Conservation (phyloP, 768 basidiomycete species). For the Lactarius trivialis region DNA sequence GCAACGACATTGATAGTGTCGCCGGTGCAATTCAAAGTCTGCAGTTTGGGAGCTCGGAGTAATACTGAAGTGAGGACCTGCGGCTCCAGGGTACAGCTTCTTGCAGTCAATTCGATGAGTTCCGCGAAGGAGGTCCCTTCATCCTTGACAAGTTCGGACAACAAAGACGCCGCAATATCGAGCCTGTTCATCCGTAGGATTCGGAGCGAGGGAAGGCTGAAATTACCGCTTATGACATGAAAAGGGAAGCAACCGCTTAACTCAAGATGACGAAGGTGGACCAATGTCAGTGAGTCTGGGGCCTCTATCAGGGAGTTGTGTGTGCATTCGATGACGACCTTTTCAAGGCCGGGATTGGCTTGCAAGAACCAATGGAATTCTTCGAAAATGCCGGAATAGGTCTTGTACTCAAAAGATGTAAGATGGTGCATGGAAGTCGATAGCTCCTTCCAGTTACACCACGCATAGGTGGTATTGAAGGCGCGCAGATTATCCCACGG, state of each 20-base stretch:
- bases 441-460: slow-evolving; percentile 6
- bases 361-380: slow-evolving; percentile 16
- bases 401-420: slow-evolving; percentile 20
- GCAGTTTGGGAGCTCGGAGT: too few species aligned
- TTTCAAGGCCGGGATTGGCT: too few species aligned
- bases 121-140: too few species aligned
- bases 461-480: background rate
- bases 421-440: slow-evolving; percentile 1
- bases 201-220: slow-evolving; percentile 17
- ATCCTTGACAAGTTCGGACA: too few species aligned
- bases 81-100: background rate
- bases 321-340: background rate
- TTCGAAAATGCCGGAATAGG: too few species aligned
- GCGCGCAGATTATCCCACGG: too few species aligned
- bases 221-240: background rate
- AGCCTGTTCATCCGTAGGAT: slow-evolving; percentile 2
- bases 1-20: slow-evolving; percentile 3
- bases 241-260: background rate
- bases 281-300: slow-evolving; percentile 14
- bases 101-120: slow-evolving; percentile 15
- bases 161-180: background rate
- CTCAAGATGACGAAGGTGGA: too few species aligned
- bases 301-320: too few species aligned
- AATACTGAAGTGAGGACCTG: too few species aligned
- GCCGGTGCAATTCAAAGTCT: slow-evolving; percentile 8